Conservation (phyloP, 2,329 filamentous ascomycete species). For the Plectosphaerella plurivora region DNA sequence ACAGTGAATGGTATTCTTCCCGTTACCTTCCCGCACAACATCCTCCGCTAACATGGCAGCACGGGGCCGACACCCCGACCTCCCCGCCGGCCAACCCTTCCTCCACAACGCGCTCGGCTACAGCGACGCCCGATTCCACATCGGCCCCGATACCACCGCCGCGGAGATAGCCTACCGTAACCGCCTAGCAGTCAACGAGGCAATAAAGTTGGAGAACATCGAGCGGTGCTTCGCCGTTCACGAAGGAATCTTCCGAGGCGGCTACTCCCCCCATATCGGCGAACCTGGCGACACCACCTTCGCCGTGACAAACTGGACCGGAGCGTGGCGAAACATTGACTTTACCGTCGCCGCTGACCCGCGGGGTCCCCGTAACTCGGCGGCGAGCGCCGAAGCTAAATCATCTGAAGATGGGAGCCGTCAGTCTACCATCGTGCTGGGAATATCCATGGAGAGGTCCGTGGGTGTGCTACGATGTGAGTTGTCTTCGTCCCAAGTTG, state of each 20-base stretch:
- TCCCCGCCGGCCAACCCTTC: slow-evolving; percentile 8
- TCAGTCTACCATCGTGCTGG: neutral
- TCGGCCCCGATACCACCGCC: slow-evolving; percentile 8
- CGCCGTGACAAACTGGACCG: slow-evolving; percentile 12
- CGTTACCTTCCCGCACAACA: neutral
- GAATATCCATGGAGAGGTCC: neutral
- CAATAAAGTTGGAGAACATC: slow-evolving; percentile 2
- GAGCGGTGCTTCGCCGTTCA: slow-evolving; percentile 7
- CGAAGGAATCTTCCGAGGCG: slow-evolving; percentile 3
- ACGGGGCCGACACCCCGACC: slow-evolving; percentile 10
- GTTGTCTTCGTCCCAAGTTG: neutral
- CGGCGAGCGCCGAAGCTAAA: neutral
- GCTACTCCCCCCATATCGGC: slow-evolving; percentile 7
- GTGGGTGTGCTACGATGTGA: neutral
- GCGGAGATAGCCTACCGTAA: slow-evolving; percentile 10
- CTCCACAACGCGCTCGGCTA: slow-evolving; percentile 14
- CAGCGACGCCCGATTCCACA: slow-evolving; percentile 1
- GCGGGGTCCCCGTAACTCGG: too few relatives aligned
- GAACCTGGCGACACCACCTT: slow-evolving; percentile 13
- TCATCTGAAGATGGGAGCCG: slow-evolving; percentile 7
- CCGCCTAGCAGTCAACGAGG: slow-evolving; percentile 15
- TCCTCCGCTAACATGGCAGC: neutral
- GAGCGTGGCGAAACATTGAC: slow-evolving; percentile 13
- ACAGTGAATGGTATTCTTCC: neutral
- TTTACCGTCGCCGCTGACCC: slow-evolving; percentile 1